phyloP scores from a whole-genome alignment of 2,329 filamentous ascomycete genomes.

The Colletotrichum sp. region DNA sequence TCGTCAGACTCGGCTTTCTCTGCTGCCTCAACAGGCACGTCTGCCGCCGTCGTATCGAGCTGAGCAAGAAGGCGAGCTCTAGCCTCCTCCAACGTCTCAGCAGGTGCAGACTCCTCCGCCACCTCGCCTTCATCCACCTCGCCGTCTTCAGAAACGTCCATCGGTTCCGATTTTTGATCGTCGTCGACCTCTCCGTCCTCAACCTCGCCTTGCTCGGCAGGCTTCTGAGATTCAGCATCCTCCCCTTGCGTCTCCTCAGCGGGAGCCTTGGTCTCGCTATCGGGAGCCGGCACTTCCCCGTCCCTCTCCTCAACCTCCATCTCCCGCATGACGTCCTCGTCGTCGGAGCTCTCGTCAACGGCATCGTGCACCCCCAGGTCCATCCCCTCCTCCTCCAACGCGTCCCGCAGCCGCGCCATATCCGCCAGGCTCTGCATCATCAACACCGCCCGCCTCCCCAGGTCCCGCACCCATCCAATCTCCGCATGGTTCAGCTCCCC shows the following conservation, averaged over 20 bases:
- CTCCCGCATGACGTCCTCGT: slow-evolving; percentile 40
- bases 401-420: slow-evolving; percentile 52
- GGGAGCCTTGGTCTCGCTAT: not conserved
- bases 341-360: slow-evolving; percentile 48
- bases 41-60: slow-evolving; percentile 36
- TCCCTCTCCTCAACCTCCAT: slow-evolving; percentile 35
- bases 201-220: not conserved
- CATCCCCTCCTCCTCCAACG: slow-evolving; percentile 41
- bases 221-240: not conserved
- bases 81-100: slow-evolving; percentile 47
- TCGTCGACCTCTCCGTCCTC: slow-evolving; percentile 19
- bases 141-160: slow-evolving; percentile 51
- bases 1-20: slow-evolving; percentile 11
- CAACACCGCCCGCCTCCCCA: slow-evolving; percentile 78
- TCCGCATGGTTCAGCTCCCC: slow-evolving; percentile 79
- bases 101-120: slow-evolving; percentile 31
- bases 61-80: slow-evolving; percentile 53
- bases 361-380: slow-evolving; percentile 48
- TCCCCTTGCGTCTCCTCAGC: not conserved
- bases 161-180: slow-evolving; percentile 34
- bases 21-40: slow-evolving; percentile 26
- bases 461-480: slow-evolving; percentile 76
- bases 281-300: slow-evolving; percentile 18
- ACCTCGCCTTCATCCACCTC: slow-evolving; percentile 36
- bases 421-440: slow-evolving; percentile 61